Evolutionary conservation across 768 basidiomycete species (phyloP), one percentile per base, ranked within the genome.

Genomic region (Hygrocybe punicea): DNA sequence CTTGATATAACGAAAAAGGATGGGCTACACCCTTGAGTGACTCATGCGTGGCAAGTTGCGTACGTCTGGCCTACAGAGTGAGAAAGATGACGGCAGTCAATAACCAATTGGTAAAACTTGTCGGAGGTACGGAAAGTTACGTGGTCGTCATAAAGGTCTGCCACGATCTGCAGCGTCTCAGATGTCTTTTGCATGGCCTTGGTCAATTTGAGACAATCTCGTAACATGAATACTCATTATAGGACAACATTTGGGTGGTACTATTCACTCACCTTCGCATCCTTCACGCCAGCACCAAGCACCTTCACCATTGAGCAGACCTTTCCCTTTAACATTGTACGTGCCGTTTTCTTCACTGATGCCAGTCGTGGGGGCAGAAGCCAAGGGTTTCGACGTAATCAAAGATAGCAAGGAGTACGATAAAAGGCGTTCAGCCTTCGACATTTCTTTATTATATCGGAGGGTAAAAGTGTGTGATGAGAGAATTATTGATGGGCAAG

Each of bases 271-370:
- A 89, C 89, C 84, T 67, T 79, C 70, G 66, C 91, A 93, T 2
- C 78, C 78, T 53, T 93, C 89, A 23, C 84, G 78, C 91, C 91
- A 95, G 68, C 91, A 92, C 89, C 92, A 90, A 3, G 89, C 91
- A 1, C 89, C 86, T 23, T 89, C 81, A 8, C 77, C 75, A 60
- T 92, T 93, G 53, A 84, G 63, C 50, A 87, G 65, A 0, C 87
- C 86, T 56, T 78, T 82, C n/a, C 67, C 67, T 54, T 77, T 78
- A 36, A 69, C 37, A 23, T 54, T 65, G 3, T 70, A 60, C 13
- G 72, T 70, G 11, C 76, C 78, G 50, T 83, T 81, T 35, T 84
- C 81, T 40, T 81, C 78, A 1, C 76, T 77, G 1, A 77, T 72
- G 5, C 78, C 82, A 23, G 77, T 67, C 19, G 76, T 73, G 8